A percentile compares a stretch with the other conserved stretches of the same genome.
These are phyloP conservation scores for Colletotrichum liriopes DNA, from an alignment of 2,329 filamentous ascomycete genomes.

Conservation along the genomic window DNA sequence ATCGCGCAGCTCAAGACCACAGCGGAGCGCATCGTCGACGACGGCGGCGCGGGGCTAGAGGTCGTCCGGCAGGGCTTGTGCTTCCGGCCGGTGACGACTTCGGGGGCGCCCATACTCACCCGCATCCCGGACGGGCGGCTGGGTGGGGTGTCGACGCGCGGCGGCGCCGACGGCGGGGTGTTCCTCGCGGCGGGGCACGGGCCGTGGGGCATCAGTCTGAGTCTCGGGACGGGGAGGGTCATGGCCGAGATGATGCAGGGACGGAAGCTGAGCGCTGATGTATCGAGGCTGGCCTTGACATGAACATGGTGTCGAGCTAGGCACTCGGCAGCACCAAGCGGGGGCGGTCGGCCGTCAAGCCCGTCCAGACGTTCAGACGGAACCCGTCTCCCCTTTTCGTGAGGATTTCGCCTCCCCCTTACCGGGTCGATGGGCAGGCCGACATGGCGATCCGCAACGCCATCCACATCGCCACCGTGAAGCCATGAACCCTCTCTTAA, in stretches of 20 bases:
- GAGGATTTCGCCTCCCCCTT: background rate
- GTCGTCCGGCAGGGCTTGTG: conserved; percentile 78
- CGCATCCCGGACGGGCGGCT: conserved; percentile 71
- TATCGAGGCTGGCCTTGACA: conserved; percentile 62
- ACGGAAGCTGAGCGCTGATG: conserved; percentile 70
- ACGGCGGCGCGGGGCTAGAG: conserved; percentile 68
- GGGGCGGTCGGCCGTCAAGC: background rate
- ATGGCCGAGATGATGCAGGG: conserved; percentile 80
- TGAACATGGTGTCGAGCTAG: conserved; percentile 2
- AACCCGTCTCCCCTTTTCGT: background rate
- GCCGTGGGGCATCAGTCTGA: conserved; percentile 79
- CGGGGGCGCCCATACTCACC: conserved; percentile 75
- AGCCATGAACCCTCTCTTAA: background rate
- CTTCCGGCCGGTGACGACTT: conserved; percentile 79
- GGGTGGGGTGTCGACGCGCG: conserved; percentile 60
- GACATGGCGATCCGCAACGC: conserved; percentile 15
- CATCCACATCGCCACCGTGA: conserved; percentile 25
- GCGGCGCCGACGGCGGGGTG: conserved; percentile 71
- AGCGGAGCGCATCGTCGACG: conserved; percentile 64
- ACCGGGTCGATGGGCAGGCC: conserved; percentile 8
- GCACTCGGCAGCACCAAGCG: background rate
- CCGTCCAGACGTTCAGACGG: background rate
- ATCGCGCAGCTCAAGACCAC: conserved; percentile 66
- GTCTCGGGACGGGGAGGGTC: conserved; percentile 79
- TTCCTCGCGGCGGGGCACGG: conserved; percentile 82